Percentiles rank a stretch among this genome's conserved stretches.
phyloP scores from a whole-genome alignment of 108 stramenopile genomes.

The Craspedostauros australis region DNA sequence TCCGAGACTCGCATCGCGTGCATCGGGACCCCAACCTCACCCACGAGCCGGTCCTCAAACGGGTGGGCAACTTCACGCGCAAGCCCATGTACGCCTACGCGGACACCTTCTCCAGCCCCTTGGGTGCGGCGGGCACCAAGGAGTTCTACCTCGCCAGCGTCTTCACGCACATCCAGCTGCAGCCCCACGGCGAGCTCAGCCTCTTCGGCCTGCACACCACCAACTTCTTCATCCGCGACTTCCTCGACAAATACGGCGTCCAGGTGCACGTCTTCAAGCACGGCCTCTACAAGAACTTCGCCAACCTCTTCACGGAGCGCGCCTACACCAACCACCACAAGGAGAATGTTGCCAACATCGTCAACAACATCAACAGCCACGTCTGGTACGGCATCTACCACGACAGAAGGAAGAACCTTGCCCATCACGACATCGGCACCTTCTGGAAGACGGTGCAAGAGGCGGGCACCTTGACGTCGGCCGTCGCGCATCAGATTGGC shows the following conservation, averaged over 20 bases:
- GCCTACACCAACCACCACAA: slow-evolving; percentile 45
- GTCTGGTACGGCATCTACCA: slow-evolving; percentile 41
- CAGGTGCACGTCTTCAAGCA: slow-evolving; percentile 73
- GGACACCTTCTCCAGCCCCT: slow-evolving; percentile 38
- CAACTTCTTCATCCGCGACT: slow-evolving; percentile 42
- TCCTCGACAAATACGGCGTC: slow-evolving; percentile 63
- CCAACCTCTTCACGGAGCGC: slow-evolving; percentile 57
- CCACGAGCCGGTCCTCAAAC: neutral
- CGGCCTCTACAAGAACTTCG: slow-evolving; percentile 70
- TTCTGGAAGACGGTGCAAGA: slow-evolving; percentile 62
- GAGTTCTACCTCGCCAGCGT: slow-evolving; percentile 65
- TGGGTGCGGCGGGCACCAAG: slow-evolving; percentile 31
- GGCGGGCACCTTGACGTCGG: slow-evolving; percentile 58
- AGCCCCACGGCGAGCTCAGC: slow-evolving; percentile 52
- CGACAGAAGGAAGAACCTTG: slow-evolving; percentile 6
- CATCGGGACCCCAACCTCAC: slow-evolving; percentile 48
- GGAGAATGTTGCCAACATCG: slow-evolving; percentile 35
- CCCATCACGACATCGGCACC: slow-evolving; percentile 25
- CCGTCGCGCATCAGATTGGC: slow-evolving; percentile 48
- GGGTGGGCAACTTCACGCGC: neutral
- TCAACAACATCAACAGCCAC: slow-evolving; percentile 41
- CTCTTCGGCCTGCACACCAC: slow-evolving; percentile 45
- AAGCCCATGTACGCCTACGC: slow-evolving; percentile 49
- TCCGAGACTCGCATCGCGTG: slow-evolving; percentile 60
- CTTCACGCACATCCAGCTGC: slow-evolving; percentile 59